A percentile compares a stretch with the other conserved stretches of the same genome.
These are phyloP conservation scores for Fusarium stilboides DNA, from an alignment of 2,329 filamentous ascomycete species.

Conservation along the genomic window DNA sequence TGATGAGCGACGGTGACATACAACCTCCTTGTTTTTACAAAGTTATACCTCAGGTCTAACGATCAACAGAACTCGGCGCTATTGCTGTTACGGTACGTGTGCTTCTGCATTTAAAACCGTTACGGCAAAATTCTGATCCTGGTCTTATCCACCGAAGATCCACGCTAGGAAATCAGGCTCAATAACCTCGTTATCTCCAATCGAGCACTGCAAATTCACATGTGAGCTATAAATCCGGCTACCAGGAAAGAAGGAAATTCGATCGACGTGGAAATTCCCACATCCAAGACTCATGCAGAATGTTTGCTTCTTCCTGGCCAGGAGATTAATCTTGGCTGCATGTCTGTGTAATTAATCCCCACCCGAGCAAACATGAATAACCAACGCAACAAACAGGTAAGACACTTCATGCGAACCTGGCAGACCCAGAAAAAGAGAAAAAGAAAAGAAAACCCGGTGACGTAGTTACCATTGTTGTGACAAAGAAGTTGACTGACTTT, in stretches of 20 bases:
- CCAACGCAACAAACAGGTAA: neutral
- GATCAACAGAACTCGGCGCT: neutral
- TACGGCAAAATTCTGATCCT: constrained; percentile 13
- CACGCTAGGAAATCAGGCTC: neutral
- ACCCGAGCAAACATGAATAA: neutral
- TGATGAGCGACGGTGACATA: neutral
- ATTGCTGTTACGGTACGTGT: neutral
- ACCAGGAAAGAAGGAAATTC: too few species aligned
- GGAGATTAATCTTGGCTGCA: neutral
- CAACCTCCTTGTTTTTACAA: neutral
- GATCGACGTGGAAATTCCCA: too few species aligned
- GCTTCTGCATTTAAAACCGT: neutral
- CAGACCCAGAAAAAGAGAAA: neutral
- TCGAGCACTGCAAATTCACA: too few species aligned
- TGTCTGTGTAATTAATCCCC: neutral
- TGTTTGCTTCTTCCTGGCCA: neutral
- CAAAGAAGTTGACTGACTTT: neutral
- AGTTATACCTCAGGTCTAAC: neutral
- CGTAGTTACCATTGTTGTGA: neutral
- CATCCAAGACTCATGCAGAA: neutral
- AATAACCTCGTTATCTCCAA: too few species aligned
- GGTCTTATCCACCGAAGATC: neutral
- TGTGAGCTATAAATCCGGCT: too few species aligned
- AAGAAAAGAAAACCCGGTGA: neutral
- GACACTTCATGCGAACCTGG: neutral